Base-by-base conservation (phyloP, 2,329 filamentous ascomycete species). In the Talaromyces funiculosus region DNA sequence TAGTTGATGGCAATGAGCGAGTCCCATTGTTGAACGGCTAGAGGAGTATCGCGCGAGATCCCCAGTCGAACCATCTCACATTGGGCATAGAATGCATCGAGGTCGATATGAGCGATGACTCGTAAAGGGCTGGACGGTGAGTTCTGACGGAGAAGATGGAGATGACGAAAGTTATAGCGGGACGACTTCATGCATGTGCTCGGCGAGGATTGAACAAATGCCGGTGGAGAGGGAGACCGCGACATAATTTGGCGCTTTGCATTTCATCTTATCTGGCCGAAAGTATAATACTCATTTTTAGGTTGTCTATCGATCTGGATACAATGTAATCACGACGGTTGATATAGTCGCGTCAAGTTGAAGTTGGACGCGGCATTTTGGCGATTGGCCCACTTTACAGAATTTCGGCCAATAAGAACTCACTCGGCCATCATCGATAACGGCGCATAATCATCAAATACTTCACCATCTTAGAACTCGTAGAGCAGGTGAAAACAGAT, bases 1-100 rank as follows among this genome's bases (percentile, higher is more conserved):
- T 99, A 99, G 77, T 99, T 99, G 74, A 99, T 86, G 3, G 94
- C 94, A 71, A 99, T 99, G 24, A 99, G 81, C 8, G 90, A 91
- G 74, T 95, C 90, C 90, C 90, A 97, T 80, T 97, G 93, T 71
- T 95, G 92, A 20, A 99, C 94, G 0, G 92, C 94, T 24, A 99
- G 83, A 9, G 94, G 94, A 65, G 86, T 84, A 61, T 91, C 84
- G 63, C 90, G 86, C 14, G 88, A 79, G 10, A 90, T 79, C 12
- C 86, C 87, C 47, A 97, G 81, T 7, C 94, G 86, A 9, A 96
- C 86, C 83, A 92, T 95, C 77, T 99, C 94, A 72, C 92, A 97
- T 79, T 99, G 94, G 3, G 90, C 89, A 73, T 99, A 99, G 76
- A 99, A 99, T 40, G 93, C 93, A 83, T 99, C 94, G 62, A 99